phyloP scores from a whole-genome alignment of 768 basidiomycete genomes.

The Phylloporus arenicola region DNA sequence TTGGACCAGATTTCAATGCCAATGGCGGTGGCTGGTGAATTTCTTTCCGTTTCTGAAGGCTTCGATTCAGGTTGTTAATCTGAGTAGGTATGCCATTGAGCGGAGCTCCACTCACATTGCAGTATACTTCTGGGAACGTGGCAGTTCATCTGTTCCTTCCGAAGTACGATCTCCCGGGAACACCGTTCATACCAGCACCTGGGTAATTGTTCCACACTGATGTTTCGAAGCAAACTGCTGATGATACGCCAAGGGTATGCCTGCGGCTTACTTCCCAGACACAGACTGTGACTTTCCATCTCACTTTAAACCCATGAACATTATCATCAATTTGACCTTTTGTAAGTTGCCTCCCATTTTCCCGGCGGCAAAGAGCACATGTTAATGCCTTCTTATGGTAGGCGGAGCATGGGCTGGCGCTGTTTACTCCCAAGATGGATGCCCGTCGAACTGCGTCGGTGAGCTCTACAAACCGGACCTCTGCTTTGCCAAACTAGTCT shows the following conservation, averaged over 20 bases:
- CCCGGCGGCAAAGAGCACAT: not conserved
- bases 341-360: conserved; percentile 8
- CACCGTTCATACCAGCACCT: conserved; percentile 18
- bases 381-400: conserved; percentile 1
- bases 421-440: conserved; percentile 12
- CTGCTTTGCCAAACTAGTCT: conserved; percentile 6
- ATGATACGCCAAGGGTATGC: conserved; percentile 8
- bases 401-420: conserved; percentile 29
- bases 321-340: conserved; percentile 18
- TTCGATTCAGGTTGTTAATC: not conserved
- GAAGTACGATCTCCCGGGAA: conserved; percentile 24
- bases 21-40: conserved; percentile 35
- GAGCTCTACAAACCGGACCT: not conserved
- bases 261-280: conserved; percentile 14
- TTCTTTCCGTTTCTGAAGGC: not conserved
- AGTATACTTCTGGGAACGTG: conserved; percentile 39
- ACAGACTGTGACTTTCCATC: conserved; percentile 10
- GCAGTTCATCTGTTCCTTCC: conserved; percentile 31
- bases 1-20: conserved; percentile 31
- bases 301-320: conserved; percentile 16
- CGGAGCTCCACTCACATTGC: conserved; percentile 28
- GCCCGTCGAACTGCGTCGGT: conserved; percentile 28
- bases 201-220: conserved; percentile 14
- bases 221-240: not conserved
- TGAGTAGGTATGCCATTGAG: conserved; percentile 33